Percentiles rank a stretch among this genome's conserved stretches.
Evolutionary conservation across 768 basidiomycete species (phyloP).

Genomic region (Mycena galopus): DNA sequence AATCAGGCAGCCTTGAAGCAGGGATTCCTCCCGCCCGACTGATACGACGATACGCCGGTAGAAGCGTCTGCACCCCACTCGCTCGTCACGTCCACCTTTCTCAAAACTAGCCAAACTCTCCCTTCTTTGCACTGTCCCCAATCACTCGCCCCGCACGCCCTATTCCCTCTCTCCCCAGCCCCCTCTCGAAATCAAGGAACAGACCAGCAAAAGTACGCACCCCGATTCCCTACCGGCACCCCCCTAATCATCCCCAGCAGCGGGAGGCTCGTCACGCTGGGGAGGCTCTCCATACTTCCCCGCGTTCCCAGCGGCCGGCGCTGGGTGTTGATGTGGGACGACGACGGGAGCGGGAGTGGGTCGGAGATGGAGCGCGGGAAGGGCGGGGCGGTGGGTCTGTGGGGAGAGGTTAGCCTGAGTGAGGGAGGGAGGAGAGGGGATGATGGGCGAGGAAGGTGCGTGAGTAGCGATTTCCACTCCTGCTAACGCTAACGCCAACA

Average conservation of each 20-base stretch:
- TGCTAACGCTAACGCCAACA: too few species aligned
- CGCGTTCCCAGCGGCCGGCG: conserved; percentile 25
- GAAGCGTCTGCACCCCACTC: too few species aligned
- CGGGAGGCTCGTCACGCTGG: conserved; percentile 64
- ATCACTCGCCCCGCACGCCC: neutral
- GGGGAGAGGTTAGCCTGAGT: neutral
- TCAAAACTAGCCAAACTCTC: too few species aligned
- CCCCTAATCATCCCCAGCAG: conserved; percentile 60
- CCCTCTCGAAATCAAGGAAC: neutral
- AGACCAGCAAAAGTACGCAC: conserved; percentile 50
- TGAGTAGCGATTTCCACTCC: too few species aligned
- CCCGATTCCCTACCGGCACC: conserved; percentile 61
- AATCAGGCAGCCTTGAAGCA: too few species aligned
- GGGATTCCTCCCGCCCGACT: too few species aligned
- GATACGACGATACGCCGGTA: too few species aligned
- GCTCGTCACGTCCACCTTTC: too few species aligned
- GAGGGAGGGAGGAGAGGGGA: neutral
- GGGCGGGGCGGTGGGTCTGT: neutral
- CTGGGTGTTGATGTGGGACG: conserved; percentile 27
- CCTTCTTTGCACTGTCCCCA: too few species aligned
- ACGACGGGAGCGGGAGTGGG: conserved; percentile 25
- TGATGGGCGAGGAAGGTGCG: too few species aligned
- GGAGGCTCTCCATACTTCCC: conserved; percentile 35
- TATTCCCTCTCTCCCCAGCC: neutral
- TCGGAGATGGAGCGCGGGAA: conserved; percentile 28